Evolutionary conservation across 495 filamentous ascomycete species (phyloP), one percentile per base, ranked within the genome.

Genomic region (Mytilinidion resinicola): DNA sequence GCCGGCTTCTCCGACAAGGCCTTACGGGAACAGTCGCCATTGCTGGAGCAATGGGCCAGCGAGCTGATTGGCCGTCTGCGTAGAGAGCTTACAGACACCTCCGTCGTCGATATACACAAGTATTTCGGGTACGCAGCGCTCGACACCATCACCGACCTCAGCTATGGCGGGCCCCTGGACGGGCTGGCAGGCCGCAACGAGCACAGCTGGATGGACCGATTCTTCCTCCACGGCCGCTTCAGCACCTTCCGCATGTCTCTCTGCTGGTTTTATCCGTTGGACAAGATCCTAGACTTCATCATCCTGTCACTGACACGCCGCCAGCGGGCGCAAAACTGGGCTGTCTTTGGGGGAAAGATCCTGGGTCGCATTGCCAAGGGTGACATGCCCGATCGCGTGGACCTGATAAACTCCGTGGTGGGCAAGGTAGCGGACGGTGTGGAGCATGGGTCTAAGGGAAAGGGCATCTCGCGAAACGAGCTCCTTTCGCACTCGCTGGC

Each of bases 1-100:
- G 55, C 60, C 43, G 62, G 52, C 17, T 69, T 69, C 41, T 68
- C 67, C 12, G 67, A 69, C 37, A 63, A 57, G 42, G 56, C 59
- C 12, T 46, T 68, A 15, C 49, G 41, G 19, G 55, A 63, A 30
- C 65, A 69, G 53, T 8, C 17, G 10, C 51, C 51, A 21, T 48
- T 69, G 12, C 55, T 66, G 1, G 25, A 51, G 21, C 17, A 51
- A 5, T 51, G 34, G 15, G 48, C 25, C 6, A 15, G 12, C 15
- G 6, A 25, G 10, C 10, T 20, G 15, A 20, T 51, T 5, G n/a
- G 34, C 11, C 15, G 48, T 9, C 5, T 51, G 15, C 53, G 15
- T 30, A 10, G 48, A 30, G 15, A 51, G 37, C 37, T 39, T 8
- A 8, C 8, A 39, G 14, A 39, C 8, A 39, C 9, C 21, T 11